These are phyloP conservation scores for Anisodus acutangulus DNA, from an alignment of 257 asterid genomes.

Conservation along the genomic window DNA sequence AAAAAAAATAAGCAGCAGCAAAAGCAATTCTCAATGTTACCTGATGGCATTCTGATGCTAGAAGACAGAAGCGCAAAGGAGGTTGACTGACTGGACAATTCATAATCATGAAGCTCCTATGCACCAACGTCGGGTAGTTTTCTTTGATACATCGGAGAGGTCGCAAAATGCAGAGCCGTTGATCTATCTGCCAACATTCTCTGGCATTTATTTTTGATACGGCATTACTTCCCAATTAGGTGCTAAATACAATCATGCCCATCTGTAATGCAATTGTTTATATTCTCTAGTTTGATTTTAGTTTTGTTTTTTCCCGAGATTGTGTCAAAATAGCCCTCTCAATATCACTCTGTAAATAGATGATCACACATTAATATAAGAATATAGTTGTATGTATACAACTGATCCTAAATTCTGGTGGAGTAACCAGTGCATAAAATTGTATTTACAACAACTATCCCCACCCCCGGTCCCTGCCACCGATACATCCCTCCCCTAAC, in stretches of 20 bases:
- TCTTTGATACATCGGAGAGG: not conserved
- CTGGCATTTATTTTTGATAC: conserved; percentile 10
- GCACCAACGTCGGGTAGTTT: not conserved
- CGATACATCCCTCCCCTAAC: not conserved
- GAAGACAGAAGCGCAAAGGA: conserved; percentile 66
- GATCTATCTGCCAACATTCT: conserved; percentile 4
- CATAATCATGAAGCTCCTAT: conserved; percentile 22
- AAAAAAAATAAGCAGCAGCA: conserved; percentile 40
- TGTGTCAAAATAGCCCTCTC: not conserved
- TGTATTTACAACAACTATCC: not conserved
- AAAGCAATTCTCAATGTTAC: conserved; percentile 43
- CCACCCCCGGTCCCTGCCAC: not conserved
- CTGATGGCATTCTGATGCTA: conserved; percentile 58
- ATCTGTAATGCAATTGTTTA: conserved; percentile 22
- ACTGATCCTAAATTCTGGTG: not conserved
- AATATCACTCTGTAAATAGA: conserved; percentile 19
- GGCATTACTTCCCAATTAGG: not conserved
- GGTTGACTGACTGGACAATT: conserved; percentile 48
- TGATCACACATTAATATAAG: not conserved
- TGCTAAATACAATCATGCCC: conserved; percentile 1
- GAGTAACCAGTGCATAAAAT: not conserved
- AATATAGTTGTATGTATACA: not conserved
- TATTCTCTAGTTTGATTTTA: conserved; percentile 22
- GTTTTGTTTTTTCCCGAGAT: not conserved
- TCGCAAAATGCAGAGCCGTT: not conserved